A percentile compares a stretch with the other conserved stretches of the same genome.
Evolutionary conservation across 78 protist genomes (phyloP).

Genomic region (Salpingoeca rosetta): DNA sequence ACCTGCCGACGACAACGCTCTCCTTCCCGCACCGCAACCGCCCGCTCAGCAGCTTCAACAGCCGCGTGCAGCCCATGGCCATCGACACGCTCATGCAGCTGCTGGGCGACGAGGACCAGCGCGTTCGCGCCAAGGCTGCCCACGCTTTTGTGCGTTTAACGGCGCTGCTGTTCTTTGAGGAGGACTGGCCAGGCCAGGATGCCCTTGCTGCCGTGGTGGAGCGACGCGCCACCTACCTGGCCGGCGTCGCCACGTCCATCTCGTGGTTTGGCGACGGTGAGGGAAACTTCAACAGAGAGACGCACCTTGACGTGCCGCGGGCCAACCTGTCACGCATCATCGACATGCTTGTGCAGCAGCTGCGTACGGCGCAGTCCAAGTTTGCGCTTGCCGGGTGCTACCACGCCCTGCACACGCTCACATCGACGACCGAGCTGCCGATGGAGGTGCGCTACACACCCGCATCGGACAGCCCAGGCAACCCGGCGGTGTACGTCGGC

Average conservation of each 20-base stretch:
- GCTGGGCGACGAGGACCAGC: constrained; percentile 5
- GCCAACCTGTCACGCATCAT: too few species aligned
- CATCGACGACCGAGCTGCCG: background rate
- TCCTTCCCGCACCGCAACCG: background rate
- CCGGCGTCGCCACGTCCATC: background rate
- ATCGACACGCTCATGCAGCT: background rate
- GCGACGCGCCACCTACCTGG: background rate
- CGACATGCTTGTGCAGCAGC: background rate
- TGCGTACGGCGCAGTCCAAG: background rate
- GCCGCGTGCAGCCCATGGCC: background rate
- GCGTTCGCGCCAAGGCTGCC: background rate
- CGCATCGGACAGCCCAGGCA: background rate
- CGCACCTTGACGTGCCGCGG: too few species aligned
- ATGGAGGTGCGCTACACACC: background rate
- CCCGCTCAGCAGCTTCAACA: too few species aligned
- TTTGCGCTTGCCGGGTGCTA: background rate
- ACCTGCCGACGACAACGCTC: background rate
- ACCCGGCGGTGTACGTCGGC: background rate
- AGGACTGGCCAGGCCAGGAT: background rate
- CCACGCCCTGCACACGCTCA: background rate
- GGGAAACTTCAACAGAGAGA: too few species aligned
- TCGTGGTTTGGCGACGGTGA: too few species aligned
- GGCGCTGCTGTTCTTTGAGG: background rate
- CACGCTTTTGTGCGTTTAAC: background rate
- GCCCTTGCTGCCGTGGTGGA: background rate